Conservation (phyloP, 2,329 filamentous ascomycete genomes). For the Malbranchea zuffiana region DNA sequence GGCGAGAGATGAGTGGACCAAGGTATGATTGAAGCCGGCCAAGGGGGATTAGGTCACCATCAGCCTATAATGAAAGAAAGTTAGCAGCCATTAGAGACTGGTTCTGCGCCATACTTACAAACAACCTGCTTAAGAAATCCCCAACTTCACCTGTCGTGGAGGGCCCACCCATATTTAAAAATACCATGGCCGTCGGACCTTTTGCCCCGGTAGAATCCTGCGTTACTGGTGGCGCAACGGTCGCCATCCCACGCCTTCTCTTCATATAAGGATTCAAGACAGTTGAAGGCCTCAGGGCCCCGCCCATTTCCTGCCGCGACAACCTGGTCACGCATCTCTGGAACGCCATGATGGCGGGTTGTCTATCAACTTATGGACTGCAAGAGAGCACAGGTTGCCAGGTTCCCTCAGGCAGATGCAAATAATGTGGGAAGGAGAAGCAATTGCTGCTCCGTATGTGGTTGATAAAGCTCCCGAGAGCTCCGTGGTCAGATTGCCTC, state of each 20-base stretch:
- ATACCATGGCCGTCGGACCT: slow-evolving; percentile 94
- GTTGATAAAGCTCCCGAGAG: too few relatives aligned
- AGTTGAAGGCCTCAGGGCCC: slow-evolving; percentile 4
- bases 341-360: slow-evolving; percentile 12
- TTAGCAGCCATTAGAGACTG: not conserved
- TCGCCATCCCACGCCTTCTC: slow-evolving; percentile 39
- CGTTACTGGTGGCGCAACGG: slow-evolving; percentile 62
- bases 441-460: too few relatives aligned
- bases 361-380: too few relatives aligned
- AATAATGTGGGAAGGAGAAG: too few relatives aligned
- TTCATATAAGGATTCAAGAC: slow-evolving; percentile 1
- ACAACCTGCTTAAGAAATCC: slow-evolving; percentile 79
- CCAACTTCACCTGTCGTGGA: slow-evolving; percentile 79
- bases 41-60: slow-evolving; percentile 90
- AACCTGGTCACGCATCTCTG: slow-evolving; percentile 7
- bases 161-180: slow-evolving; percentile 97
- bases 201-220: slow-evolving; percentile 60
- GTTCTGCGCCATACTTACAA: slow-evolving; percentile 49
- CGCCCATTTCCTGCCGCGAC: slow-evolving; percentile 6
- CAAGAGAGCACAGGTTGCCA: too few relatives aligned
- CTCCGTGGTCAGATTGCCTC: too few relatives aligned
- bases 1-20: slow-evolving; percentile 71
- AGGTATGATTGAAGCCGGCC: slow-evolving; percentile 84
- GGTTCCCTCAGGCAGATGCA: too few relatives aligned
- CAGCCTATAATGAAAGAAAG: slow-evolving; percentile 48